A percentile compares a stretch with the other conserved stretches of the same genome.
phyloP scores from a whole-genome alignment of 2,329 filamentous ascomycete genomes.

The Claviceps sorghi region DNA sequence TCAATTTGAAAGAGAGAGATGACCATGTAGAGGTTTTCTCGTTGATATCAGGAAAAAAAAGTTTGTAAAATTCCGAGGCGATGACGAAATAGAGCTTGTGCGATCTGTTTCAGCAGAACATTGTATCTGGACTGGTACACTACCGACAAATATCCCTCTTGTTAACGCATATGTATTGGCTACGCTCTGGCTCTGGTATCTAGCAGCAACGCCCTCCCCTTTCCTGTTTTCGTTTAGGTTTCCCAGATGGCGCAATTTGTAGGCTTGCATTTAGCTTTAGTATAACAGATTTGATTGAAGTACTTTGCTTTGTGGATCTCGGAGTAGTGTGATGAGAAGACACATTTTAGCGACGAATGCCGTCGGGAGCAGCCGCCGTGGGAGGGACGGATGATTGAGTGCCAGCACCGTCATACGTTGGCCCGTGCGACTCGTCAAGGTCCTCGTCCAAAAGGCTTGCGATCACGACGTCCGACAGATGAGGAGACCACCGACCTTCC shows the following conservation, averaged over 20 bases:
- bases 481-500: constrained; percentile 65
- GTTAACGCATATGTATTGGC: neutral
- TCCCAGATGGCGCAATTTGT: neutral
- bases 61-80: neutral
- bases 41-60: neutral
- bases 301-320: neutral
- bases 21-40: neutral
- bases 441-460: neutral
- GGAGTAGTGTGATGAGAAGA: too few relatives aligned
- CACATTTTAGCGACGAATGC: neutral
- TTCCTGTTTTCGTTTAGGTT: neutral
- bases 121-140: neutral
- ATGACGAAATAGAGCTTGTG: neutral
- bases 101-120: neutral
- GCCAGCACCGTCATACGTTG: neutral
- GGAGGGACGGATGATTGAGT: neutral
- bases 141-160: neutral
- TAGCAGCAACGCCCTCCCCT: neutral
- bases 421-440: neutral
- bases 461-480: constrained; percentile 51
- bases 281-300: neutral
- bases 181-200: neutral
- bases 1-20: neutral
- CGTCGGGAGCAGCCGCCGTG: neutral
- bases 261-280: neutral